A percentile compares a stretch with the other conserved stretches of the same genome.
Evolutionary conservation across 495 filamentous ascomycete genomes (phyloP).

Genomic region (Sporormia fimetaria): DNA sequence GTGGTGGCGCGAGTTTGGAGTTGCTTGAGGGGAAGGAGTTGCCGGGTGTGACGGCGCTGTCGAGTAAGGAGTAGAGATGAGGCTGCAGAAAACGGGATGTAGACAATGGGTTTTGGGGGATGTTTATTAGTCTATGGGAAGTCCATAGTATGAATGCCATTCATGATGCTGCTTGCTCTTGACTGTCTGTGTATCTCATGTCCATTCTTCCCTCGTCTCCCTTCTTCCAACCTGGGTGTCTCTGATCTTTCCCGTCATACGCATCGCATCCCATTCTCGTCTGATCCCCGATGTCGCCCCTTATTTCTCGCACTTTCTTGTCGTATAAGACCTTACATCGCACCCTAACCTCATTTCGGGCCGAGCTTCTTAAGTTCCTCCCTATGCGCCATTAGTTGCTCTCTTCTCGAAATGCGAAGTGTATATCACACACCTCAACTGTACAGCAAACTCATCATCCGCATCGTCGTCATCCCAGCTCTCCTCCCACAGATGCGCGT

Average conservation of each 20-base stretch:
- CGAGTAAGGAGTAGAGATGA: conserved; percentile 53
- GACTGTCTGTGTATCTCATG: too few species aligned
- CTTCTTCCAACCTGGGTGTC: too few species aligned
- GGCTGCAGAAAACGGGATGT: conserved; percentile 19
- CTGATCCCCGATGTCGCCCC: too few species aligned
- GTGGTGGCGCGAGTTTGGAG: conserved; percentile 90
- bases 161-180: too few species aligned
- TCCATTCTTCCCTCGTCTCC: too few species aligned
- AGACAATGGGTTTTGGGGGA: too few species aligned
- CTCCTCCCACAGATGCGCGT: conserved; percentile 93
- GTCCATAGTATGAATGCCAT: too few species aligned
- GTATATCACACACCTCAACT: conserved; percentile 66
- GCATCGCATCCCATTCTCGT: too few species aligned
- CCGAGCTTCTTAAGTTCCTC: conserved; percentile 95
- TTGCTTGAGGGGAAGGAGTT: conserved; percentile 95
- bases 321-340: too few species aligned
- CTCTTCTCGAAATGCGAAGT: neutral
- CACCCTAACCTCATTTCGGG: conserved; percentile 42
- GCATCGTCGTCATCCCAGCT: conserved; percentile 99
- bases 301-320: too few species aligned
- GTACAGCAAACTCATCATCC: conserved; percentile 87
- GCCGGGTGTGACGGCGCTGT: conserved; percentile 87
- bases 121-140: too few species aligned
- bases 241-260: too few species aligned
- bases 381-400: conserved; percentile 37